Base-by-base conservation (phyloP, 2,329 filamentous ascomycete genomes). In the Emergomyces orientalis region DNA sequence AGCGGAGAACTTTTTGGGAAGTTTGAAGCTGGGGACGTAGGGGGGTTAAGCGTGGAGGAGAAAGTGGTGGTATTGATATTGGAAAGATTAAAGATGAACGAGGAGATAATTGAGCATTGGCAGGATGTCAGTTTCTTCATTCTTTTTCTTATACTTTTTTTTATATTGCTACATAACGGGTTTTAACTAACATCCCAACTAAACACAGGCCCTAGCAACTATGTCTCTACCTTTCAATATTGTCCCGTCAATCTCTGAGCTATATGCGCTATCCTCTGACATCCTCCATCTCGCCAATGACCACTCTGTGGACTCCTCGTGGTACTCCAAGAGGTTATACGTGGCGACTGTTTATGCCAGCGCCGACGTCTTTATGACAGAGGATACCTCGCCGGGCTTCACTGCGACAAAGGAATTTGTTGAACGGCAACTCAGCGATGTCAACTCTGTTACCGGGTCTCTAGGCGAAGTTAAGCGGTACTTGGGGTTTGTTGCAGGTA, bases 301-400 rank as follows among this genome's bases (percentile, higher is more conserved):
- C 75, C 81, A 78, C 27, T 84, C 87, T 27, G 89, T 97, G 64
- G 92, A 97, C 75, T 84, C 85, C 3, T 87, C 86, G 4, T 99
- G 94, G 94, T 99, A 99, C 69, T 86, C 86, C 1, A 88, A 88
- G 72, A 81, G 87, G 3, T 81, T 85, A 9, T 82, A 80, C 0
- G 74, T 90, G 30, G 81, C 84, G 0, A 81, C 82, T 1, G 81
- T 89, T n/a, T 90, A 89, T 71, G 90, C 90, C 60, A 85, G 87
- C 41, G 84, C 88, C 62, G 94, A 99, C 77, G 80, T 97, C 5
- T 96, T 92, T 77, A 97, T 97, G 91, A 97, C 91, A 27, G 91
- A 88, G 64, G 94, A 97, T 75, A 81, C 80, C 64, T 91, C 88
- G 3, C 78, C 82, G 0, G 85, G 84, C n/a, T 94, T 89, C 70